phyloP scores from a whole-genome alignment of 2,329 filamentous ascomycete genomes.

The Dactylellina leptospora region DNA sequence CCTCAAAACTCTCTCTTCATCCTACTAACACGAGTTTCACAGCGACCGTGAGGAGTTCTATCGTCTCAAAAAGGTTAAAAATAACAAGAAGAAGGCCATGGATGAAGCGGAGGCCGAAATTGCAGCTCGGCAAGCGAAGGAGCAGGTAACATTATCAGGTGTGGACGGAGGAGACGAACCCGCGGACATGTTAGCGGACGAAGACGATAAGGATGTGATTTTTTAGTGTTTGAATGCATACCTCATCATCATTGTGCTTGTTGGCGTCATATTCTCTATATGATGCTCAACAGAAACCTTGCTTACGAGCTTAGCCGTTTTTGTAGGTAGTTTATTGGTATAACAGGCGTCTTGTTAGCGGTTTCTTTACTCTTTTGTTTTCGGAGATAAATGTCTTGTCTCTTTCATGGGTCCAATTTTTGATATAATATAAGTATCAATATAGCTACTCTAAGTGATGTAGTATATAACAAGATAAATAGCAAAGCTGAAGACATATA shows the following conservation, averaged over 20 bases:
- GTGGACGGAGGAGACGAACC: constrained; percentile 18
- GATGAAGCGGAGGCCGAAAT: constrained; percentile 78
- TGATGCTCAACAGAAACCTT: constrained; percentile 1
- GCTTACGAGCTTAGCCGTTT: background rate
- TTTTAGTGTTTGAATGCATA: constrained; percentile 54
- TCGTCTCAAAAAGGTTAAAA: constrained; percentile 90
- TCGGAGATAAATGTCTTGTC: constrained; percentile 5
- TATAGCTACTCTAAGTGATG: constrained; percentile 20
- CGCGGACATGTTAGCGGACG: constrained; percentile 55
- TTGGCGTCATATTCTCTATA: constrained; percentile 23
- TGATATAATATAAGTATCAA: constrained; percentile 38
- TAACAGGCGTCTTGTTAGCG: constrained; percentile 47
- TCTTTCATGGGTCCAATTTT: constrained; percentile 16
- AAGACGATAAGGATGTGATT: constrained; percentile 60
- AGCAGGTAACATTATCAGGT: constrained; percentile 57
- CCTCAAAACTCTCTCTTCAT: background rate
- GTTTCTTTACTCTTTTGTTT: constrained; percentile 19
- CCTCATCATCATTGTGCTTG: constrained; percentile 22
- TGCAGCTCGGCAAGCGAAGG: constrained; percentile 64
- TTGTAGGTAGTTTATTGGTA: constrained; percentile 16
- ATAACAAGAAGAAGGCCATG: constrained; percentile 81
- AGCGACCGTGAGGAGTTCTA: constrained; percentile 92
- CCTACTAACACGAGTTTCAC: background rate
- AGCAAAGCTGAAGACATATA: constrained; percentile 15
- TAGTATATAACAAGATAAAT: constrained; percentile 13